Percentiles rank a stretch among this genome's conserved stretches.
These are phyloP conservation scores for Mycena maculata DNA, from an alignment of 768 basidiomycete species.

Conservation along the genomic window DNA sequence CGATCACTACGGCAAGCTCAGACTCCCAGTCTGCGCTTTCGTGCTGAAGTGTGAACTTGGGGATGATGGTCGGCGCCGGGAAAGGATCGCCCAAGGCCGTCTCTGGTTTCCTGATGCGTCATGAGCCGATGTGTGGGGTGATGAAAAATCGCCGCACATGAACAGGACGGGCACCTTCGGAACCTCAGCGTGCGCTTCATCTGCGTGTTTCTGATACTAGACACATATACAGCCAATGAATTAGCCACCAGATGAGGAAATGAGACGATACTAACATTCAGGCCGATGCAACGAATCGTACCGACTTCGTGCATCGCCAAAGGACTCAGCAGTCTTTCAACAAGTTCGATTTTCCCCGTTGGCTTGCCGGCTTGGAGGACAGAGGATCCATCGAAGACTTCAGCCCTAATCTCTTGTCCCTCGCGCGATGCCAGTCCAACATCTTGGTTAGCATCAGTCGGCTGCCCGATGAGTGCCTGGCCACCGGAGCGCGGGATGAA, in stretches of 20 bases:
- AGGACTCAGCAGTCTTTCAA: background rate
- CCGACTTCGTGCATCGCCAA: background rate
- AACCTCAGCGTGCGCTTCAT: too few relatives aligned
- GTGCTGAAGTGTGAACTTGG: background rate
- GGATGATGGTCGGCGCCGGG: background rate
- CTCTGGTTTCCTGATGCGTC: background rate
- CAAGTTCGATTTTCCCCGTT: background rate
- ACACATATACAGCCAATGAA: too few relatives aligned
- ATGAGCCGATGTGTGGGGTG: background rate
- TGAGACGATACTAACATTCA: background rate
- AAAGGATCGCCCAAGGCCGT: background rate
- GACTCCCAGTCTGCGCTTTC: background rate
- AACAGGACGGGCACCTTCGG: too few relatives aligned
- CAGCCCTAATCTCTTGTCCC: too few relatives aligned
- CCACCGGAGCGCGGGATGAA: background rate
- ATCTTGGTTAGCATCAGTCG: background rate
- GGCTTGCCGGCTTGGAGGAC: too few relatives aligned
- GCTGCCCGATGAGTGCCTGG: background rate
- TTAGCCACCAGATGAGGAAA: too few relatives aligned
- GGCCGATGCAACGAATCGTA: background rate
- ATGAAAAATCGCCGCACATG: too few relatives aligned
- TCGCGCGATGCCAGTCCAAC: background rate
- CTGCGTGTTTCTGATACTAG: too few relatives aligned
- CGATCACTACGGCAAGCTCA: background rate
- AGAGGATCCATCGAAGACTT: too few relatives aligned